Conservation (phyloP, 1,284 basidiomycete species). For the Trametes versicolor region DNA sequence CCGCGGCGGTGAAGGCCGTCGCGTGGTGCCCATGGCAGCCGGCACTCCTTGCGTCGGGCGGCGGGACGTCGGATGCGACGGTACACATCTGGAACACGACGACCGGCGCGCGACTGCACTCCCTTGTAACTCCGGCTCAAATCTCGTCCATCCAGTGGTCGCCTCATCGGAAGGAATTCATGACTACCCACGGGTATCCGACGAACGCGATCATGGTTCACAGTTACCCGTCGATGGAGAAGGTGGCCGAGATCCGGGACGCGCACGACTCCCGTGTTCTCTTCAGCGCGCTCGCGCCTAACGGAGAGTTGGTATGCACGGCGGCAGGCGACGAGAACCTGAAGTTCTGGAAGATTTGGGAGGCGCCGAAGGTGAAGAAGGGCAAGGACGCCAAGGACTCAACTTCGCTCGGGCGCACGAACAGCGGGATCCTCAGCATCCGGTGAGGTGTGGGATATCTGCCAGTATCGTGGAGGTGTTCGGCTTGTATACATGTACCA, state of each 20-base stretch:
- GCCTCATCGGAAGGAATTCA: conserved; percentile 89
- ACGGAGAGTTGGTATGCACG: conserved; percentile 90
- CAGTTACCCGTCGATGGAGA: conserved; percentile 65
- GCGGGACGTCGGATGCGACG: conserved; percentile 94
- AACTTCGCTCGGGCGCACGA: conserved; percentile 43
- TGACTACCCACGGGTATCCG: conserved; percentile 95
- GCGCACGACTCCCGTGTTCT: conserved; percentile 93
- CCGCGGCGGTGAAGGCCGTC: conserved; percentile 95
- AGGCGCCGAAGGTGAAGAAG: conserved; percentile 62
- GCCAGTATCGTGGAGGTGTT: background rate
- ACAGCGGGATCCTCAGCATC: conserved; percentile 42
- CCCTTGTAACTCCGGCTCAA: conserved; percentile 87
- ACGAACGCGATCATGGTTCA: conserved; percentile 60
- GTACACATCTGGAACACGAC: conserved; percentile 95
- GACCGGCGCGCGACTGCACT: conserved; percentile 89
- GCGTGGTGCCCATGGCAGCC: conserved; percentile 99
- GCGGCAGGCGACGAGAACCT: conserved; percentile 94
- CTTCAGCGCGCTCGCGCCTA: conserved; percentile 86
- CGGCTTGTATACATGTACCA: conserved; percentile 13
- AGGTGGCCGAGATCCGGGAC: conserved; percentile 89
- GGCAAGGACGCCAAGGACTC: conserved; percentile 56
- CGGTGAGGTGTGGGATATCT: conserved; percentile 26
- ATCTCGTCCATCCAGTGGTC: conserved; percentile 94
- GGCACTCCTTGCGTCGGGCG: conserved; percentile 91
- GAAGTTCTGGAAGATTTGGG: conserved; percentile 92